Percentiles rank a stretch among this genome's conserved stretches.
Evolutionary conservation across 768 basidiomycete species (phyloP).

Genomic region (Tricholoma sp.): DNA sequence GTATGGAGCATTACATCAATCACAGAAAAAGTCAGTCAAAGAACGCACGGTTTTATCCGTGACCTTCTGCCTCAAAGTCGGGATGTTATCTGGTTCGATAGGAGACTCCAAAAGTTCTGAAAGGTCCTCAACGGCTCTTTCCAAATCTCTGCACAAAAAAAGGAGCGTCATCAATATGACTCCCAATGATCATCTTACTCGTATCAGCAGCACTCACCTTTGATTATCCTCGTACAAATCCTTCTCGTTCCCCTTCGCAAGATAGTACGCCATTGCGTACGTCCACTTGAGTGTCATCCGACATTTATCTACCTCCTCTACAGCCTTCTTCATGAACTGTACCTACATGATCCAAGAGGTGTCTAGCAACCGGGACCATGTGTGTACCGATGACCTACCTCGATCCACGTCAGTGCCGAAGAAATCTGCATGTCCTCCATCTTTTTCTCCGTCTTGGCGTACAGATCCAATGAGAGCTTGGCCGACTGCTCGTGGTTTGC

Average conservation of each 20-base stretch:
- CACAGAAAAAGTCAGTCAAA: background rate
- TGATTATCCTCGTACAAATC: slow-evolving; percentile 98
- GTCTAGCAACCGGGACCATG: background rate
- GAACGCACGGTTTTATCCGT: slow-evolving; percentile 86
- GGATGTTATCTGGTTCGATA: slow-evolving; percentile 80
- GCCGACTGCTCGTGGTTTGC: slow-evolving; percentile 99
- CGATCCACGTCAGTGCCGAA: slow-evolving; percentile 93
- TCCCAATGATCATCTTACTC: background rate
- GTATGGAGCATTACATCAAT: background rate
- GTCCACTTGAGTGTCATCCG: slow-evolving; percentile 98
- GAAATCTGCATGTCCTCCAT: slow-evolving; percentile 99
- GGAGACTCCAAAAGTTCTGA: slow-evolving; percentile 91
- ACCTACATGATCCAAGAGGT: slow-evolving; percentile 21
- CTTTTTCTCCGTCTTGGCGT: slow-evolving; percentile 97
- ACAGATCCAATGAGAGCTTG: slow-evolving; percentile 88
- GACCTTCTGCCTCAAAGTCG: slow-evolving; percentile 80
- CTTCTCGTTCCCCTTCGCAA: slow-evolving; percentile 86
- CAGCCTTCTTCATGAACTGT: slow-evolving; percentile 98
- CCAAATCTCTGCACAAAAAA: slow-evolving; percentile 62
- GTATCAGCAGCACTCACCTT: slow-evolving; percentile 40
- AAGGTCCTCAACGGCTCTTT: slow-evolving; percentile 91
- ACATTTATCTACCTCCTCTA: slow-evolving; percentile 86
- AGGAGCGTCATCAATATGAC: background rate
- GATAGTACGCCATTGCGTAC: slow-evolving; percentile 98
- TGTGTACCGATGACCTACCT: slow-evolving; percentile 39